Percentiles rank a stretch among this genome's conserved stretches.
phyloP scores from a whole-genome alignment of 2,329 filamentous ascomycete genomes.

The Monosporascus cannonballus region DNA sequence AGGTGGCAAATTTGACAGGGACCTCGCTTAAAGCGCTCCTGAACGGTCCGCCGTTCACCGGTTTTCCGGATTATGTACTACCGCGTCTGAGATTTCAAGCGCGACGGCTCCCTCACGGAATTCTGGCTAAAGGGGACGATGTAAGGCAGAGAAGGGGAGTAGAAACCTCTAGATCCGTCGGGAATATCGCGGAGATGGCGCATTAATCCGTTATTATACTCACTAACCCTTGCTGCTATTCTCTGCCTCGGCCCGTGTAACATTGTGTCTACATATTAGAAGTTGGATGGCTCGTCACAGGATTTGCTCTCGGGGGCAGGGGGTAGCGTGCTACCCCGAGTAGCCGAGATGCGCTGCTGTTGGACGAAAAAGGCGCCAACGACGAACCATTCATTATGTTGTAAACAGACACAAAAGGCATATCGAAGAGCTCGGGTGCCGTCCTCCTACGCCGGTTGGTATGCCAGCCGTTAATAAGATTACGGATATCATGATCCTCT shows the following conservation, averaged over 20 bases:
- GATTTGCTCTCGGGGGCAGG: not conserved
- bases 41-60: conserved; percentile 30
- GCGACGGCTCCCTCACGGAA: conserved; percentile 14
- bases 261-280: too few species aligned
- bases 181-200: not conserved
- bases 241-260: too few species aligned
- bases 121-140: conserved; percentile 38
- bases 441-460: not conserved
- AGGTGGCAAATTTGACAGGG: conserved; percentile 10
- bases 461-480: not conserved
- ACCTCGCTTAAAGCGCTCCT: conserved; percentile 14
- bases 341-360: not conserved
- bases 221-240: not conserved
- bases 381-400: not conserved
- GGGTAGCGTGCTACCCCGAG: not conserved
- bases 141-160: conserved; percentile 13
- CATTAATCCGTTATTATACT: not conserved
- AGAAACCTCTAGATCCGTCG: conserved; percentile 1
- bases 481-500: not conserved
- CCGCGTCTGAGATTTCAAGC: conserved; percentile 16
- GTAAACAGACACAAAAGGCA: not conserved
- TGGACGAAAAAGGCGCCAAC: not conserved
- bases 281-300: not conserved
- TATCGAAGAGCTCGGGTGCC: not conserved
- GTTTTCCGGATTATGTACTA: conserved; percentile 27